These are phyloP conservation scores for Carex arenaria DNA, from an alignment of 202 grass and related monocot species.

Conservation along the genomic window DNA sequence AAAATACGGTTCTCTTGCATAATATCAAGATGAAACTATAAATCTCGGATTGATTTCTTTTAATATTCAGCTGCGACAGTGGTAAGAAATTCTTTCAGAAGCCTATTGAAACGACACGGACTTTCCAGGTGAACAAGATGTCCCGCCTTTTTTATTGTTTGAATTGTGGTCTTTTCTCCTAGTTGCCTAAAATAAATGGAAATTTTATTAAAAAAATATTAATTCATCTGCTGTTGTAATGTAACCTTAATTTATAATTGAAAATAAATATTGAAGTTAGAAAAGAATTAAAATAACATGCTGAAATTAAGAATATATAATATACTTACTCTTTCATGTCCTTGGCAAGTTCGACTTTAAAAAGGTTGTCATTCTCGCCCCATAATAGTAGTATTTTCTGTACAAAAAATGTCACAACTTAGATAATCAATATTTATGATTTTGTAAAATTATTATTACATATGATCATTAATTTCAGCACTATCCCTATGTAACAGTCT, in stretches of 20 bases:
- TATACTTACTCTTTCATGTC: conserved; percentile 70
- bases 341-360: conserved; percentile 67
- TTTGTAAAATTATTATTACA: neutral
- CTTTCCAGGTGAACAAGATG: conserved; percentile 84
- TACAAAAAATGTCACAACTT: neutral
- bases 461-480: neutral
- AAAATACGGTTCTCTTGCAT: neutral
- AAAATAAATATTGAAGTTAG: neutral
- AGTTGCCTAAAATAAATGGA: conserved; percentile 45
- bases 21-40: neutral
- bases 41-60: conserved; percentile 22
- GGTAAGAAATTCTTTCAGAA: conserved; percentile 68
- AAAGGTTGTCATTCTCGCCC: conserved; percentile 89
- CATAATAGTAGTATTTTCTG: conserved; percentile 87
- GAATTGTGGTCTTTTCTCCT: conserved; percentile 61
- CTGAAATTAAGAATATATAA: neutral
- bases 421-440: neutral
- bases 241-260: too few species aligned
- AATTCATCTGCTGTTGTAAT: too few species aligned
- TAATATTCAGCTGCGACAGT: conserved; percentile 30
- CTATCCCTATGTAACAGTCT: neutral
- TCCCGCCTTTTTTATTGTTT: conserved; percentile 66
- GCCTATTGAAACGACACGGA: conserved; percentile 64
- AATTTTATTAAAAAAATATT: too few species aligned
- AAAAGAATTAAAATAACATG: neutral